A percentile compares a stretch with the other conserved stretches of the same genome.
phyloP scores from a whole-genome alignment of 345 rosid genomes.

The Leavenworthia alabamica region DNA sequence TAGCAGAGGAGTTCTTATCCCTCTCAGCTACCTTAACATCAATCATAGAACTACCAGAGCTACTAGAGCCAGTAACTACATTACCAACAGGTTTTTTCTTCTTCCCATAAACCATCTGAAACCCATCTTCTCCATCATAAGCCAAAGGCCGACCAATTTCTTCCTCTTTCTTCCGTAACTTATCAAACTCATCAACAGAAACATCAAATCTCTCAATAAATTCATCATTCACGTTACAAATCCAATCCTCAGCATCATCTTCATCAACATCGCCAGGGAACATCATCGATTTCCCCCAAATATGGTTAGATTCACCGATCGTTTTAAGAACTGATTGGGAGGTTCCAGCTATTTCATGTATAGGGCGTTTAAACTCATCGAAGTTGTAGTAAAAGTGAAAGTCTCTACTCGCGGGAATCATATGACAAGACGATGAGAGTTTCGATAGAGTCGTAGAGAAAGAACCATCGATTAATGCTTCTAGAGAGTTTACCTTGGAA shows the following conservation, averaged over 20 bases:
- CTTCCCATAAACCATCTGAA: conserved; percentile 69
- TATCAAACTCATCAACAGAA: conserved; percentile 50
- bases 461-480: conserved; percentile 34
- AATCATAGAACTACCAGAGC: neutral
- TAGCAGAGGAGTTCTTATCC: conserved; percentile 40
- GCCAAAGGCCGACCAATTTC: conserved; percentile 34
- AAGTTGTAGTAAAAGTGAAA: conserved; percentile 83
- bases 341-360: conserved; percentile 33
- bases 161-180: conserved; percentile 40
- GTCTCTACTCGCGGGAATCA: conserved; percentile 61
- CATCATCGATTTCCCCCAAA: conserved; percentile 27
- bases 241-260: conserved; percentile 69
- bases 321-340: conserved; percentile 53
- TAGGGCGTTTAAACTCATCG: conserved; percentile 59
- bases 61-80: conserved; percentile 12
- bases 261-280: conserved; percentile 43
- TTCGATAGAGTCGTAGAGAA: conserved; percentile 44
- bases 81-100: conserved; percentile 39
- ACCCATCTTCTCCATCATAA: conserved; percentile 39
- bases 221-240: conserved; percentile 62
- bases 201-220: conserved; percentile 56
- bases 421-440: conserved; percentile 53
- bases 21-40: conserved; percentile 56
- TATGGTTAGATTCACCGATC: conserved; percentile 42
- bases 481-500: conserved; percentile 31